Conservation (phyloP, 164 flowering plant genomes). For the Paratinospora sagittata region DNA sequence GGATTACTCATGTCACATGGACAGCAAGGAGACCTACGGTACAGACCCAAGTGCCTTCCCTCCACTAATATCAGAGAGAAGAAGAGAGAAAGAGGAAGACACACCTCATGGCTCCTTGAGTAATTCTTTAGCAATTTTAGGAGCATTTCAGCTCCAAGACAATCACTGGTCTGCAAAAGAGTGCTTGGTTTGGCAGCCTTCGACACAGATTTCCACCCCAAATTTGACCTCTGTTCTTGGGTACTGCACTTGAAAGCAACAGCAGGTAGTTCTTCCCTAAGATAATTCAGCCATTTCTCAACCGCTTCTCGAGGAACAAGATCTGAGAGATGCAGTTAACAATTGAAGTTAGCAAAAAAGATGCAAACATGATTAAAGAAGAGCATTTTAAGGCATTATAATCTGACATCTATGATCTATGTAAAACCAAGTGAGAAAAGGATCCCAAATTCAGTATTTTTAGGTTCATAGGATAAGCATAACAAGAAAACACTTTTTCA, state of each 20-base stretch:
- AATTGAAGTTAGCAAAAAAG: not conserved
- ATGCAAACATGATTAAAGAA: not conserved
- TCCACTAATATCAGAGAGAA: not conserved
- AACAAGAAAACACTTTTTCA: not conserved
- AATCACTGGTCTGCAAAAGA: slow-evolving; percentile 84
- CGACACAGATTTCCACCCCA: slow-evolving; percentile 65
- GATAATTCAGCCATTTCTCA: slow-evolving; percentile 93
- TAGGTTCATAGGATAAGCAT: not conserved
- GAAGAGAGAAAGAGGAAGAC: not conserved
- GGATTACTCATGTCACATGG: no score
- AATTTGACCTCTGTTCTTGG: slow-evolving; percentile 81
- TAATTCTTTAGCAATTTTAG: slow-evolving; percentile 85
- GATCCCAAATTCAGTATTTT: not conserved
- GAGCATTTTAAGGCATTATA: not conserved
- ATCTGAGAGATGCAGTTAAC: slow-evolving; percentile 41
- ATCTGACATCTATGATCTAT: not conserved
- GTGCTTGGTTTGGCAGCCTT: slow-evolving; percentile 32
- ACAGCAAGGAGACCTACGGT: no score
- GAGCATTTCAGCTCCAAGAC: slow-evolving; percentile 96
- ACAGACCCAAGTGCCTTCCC: not conserved
- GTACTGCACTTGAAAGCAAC: slow-evolving; percentile 97
- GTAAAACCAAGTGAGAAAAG: not conserved
- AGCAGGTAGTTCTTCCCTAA: slow-evolving; percentile 87
- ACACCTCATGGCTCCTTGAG: slow-evolving; percentile 92
- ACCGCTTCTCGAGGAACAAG: slow-evolving; percentile 96